These are phyloP conservation scores for Turritis glabra DNA, from an alignment of 345 rosid genomes.

Conservation along the genomic window DNA sequence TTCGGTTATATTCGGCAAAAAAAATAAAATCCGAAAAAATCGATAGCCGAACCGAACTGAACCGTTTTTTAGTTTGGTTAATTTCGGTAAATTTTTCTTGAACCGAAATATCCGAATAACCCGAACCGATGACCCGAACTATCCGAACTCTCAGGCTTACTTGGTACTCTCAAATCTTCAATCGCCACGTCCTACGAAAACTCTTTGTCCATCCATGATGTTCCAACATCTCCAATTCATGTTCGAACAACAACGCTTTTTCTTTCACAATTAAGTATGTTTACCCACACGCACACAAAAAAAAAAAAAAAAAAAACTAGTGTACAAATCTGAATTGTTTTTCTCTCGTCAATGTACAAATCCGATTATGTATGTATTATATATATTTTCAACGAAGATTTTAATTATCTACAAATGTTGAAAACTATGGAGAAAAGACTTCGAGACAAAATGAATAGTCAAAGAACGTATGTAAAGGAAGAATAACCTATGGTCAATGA, in stretches of 20 bases:
- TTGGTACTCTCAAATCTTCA: no score
- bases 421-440: not conserved
- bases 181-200: no score
- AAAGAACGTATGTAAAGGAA: not conserved
- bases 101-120: no score
- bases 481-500: not conserved
- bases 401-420: not conserved
- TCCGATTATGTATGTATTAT: not conserved
- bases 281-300: no score
- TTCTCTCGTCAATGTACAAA: not conserved
- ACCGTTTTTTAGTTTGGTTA: no score
- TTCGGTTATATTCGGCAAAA: no score
- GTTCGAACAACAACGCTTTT: not conserved
- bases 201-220: no score
- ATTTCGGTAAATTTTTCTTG: no score
- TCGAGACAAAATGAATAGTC: not conserved
- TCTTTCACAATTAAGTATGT: not conserved
- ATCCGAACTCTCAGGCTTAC: no score
- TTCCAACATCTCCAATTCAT: not conserved
- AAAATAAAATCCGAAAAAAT: no score
- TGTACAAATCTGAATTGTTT: not conserved
- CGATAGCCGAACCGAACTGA: no score
- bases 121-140: no score
- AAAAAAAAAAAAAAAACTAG: not conserved
- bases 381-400: not conserved